phyloP scores from a whole-genome alignment of 495 filamentous ascomycete species.

The Aspergillus biplanus region DNA sequence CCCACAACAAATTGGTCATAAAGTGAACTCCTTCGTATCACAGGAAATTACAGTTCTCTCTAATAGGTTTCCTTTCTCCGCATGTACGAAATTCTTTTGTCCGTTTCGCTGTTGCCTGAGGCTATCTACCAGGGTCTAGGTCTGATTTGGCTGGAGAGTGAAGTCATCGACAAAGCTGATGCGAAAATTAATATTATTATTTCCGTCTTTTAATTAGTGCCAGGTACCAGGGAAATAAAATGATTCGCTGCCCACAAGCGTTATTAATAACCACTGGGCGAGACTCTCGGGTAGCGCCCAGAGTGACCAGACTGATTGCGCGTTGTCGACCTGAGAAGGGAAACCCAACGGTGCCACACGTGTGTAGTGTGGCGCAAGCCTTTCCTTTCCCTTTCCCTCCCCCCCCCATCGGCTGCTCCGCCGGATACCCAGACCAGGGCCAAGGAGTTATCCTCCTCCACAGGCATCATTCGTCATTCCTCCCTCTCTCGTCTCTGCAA shows the following conservation, averaged over 20 bases:
- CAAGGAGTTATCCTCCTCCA: constrained; percentile 19
- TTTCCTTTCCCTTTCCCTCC: constrained; percentile 5
- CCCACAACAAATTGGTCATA: no score
- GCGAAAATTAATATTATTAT: background rate
- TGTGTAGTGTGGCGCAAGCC: constrained; percentile 33
- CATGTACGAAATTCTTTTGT: background rate
- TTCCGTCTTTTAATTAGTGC: background rate
- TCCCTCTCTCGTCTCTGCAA: constrained; percentile 5
- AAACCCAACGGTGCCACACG: constrained; percentile 28
- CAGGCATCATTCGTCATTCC: constrained; percentile 28
- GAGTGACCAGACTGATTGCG: constrained; percentile 22
- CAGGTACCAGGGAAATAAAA: constrained; percentile 7
- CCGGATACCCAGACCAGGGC: constrained; percentile 7
- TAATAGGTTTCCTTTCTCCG: no score
- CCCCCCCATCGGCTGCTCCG: background rate
- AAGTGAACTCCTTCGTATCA: no score
- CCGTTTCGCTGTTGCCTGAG: background rate
- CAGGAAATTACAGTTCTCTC: no score
- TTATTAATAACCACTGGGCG: constrained; percentile 17
- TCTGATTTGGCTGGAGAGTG: background rate
- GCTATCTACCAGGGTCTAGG: background rate
- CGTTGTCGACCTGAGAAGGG: constrained; percentile 23
- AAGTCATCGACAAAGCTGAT: background rate
- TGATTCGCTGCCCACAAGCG: background rate
- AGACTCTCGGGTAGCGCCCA: constrained; percentile 7